A percentile compares a stretch with the other conserved stretches of the same genome.
These are phyloP conservation scores for Talaromyces sp. DNA, from an alignment of 2,329 filamentous ascomycete species.

Conservation along the genomic window DNA sequence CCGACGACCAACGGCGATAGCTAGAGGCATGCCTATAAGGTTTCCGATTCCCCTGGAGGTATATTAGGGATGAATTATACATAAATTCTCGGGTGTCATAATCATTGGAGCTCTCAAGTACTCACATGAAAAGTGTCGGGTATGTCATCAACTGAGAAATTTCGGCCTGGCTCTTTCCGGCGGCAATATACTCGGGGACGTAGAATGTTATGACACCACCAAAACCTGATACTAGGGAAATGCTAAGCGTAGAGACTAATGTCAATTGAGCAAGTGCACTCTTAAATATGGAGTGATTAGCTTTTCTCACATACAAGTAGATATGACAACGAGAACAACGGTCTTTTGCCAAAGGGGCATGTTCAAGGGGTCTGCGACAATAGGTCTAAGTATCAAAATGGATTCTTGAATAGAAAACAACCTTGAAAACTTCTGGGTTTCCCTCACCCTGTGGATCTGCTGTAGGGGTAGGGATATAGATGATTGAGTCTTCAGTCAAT, in stretches of 20 bases:
- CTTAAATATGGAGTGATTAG: too few relatives aligned
- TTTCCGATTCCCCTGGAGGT: constrained; percentile 42
- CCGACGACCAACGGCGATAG: constrained; percentile 40
- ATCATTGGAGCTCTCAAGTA: too few relatives aligned
- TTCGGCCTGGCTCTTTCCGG: constrained; percentile 42
- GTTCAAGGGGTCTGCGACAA: constrained; percentile 31
- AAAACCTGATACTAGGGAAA: constrained; percentile 46
- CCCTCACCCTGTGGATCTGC: constrained; percentile 35
- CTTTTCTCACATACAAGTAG: constrained; percentile 32
- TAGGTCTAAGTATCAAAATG: not conserved
- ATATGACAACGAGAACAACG: constrained; percentile 30
- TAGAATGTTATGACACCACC: constrained; percentile 48
- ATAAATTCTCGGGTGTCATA: not conserved
- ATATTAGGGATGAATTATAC: not conserved
- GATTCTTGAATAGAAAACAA: too few relatives aligned
- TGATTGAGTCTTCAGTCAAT: constrained; percentile 35
- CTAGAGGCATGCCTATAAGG: constrained; percentile 38
- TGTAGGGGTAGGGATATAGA: constrained; percentile 41
- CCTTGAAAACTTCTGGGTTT: too few relatives aligned
- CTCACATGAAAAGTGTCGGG: constrained; percentile 33
- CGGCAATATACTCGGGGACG: constrained; percentile 42
- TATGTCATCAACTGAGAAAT: constrained; percentile 45
- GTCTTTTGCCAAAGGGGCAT: constrained; percentile 31
- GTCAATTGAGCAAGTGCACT: too few relatives aligned
- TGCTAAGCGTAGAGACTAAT: constrained; percentile 44